Evolutionary conservation across 176 grass and related monocot genomes (phyloP).

Genomic region (Bromus sterilis): DNA sequence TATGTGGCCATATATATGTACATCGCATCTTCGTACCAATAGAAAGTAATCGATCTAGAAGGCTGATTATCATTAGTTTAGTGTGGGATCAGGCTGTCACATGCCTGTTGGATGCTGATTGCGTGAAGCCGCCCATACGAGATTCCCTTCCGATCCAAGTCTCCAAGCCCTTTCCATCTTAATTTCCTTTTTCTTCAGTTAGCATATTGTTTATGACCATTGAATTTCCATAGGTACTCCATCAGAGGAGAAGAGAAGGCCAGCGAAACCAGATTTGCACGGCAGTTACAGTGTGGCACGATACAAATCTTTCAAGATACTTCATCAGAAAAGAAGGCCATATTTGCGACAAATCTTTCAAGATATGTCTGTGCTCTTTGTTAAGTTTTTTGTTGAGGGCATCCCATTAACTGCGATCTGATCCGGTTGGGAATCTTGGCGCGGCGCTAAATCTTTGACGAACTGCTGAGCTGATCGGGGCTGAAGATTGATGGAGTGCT

Average conservation of each 20-base stretch:
- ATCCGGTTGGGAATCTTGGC: not conserved
- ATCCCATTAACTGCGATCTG: not conserved
- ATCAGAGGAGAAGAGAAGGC: no score
- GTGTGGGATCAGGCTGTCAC: constrained; percentile 25
- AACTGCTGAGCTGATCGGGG: not conserved
- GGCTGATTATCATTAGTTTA: not conserved
- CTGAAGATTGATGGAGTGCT: no score
- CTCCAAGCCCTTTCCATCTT: constrained; percentile 11
- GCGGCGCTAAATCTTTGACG: not conserved
- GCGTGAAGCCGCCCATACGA: not conserved
- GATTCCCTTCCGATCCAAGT: constrained; percentile 15
- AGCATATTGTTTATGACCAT: not conserved
- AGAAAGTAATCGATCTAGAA: not conserved
- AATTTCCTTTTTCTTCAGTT: not conserved
- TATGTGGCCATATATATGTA: constrained; percentile 19
- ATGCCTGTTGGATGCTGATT: constrained; percentile 17
- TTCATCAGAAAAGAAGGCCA: no score
- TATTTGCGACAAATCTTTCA: no score
- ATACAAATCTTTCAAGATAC: no score
- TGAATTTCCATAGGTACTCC: no score
- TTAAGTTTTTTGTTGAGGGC: no score
- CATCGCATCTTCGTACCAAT: not conserved
- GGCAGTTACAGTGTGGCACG: no score
- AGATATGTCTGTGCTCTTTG: no score
- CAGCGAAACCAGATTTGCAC: no score